Base-by-base conservation (phyloP, 129 eudicot species). In the Cynara cardunculus region DNA sequence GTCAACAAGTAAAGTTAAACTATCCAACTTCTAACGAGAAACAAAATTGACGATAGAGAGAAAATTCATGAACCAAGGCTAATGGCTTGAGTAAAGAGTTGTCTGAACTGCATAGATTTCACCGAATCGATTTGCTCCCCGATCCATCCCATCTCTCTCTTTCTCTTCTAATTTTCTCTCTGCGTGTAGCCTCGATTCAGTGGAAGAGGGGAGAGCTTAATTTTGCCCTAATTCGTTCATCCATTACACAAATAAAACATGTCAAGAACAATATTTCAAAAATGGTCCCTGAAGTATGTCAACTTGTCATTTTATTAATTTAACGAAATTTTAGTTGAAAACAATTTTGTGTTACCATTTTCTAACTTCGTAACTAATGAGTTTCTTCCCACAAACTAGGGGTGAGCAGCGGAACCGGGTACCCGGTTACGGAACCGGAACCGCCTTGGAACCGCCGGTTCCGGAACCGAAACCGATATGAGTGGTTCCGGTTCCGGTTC, bases 41-140 rank as follows among this genome's bases (percentile, higher is more conserved):
- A 32, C 35, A 25, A 22, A 77, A 56, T 25, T 67, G 26, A 46
- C 62, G 9, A 13, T 77, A 27, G 27, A 53, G 28, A 65, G 39
- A 30, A 25, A 9, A 66, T 69, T 64, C 7, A 86, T 81, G 80
- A 82, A 93, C 97, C 97, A 73, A 93, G 96, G 74, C 90, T 93
- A 74, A 93, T 73, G 34, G 90, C 96, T 87, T 90, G 97, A 41
- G 93, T 84, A 83, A 90, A 80, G 3, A 84, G 75, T 83, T 93
- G 96, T 75, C 97, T 77, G 86, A 90, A 84, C 44, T 90, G 89
- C 79, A 93, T 81, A n/a, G 93, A 93, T 80, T 88, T 93, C 78
- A 93, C 74, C 0, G 96, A 85, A 71, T 93, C 96, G 87, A 93
- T 80, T 77, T 89, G 91, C 30, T 93, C 97, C 62, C 93, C 93